Conservation (phyloP, 768 basidiomycete genomes). For the Podaxis sp. region DNA sequence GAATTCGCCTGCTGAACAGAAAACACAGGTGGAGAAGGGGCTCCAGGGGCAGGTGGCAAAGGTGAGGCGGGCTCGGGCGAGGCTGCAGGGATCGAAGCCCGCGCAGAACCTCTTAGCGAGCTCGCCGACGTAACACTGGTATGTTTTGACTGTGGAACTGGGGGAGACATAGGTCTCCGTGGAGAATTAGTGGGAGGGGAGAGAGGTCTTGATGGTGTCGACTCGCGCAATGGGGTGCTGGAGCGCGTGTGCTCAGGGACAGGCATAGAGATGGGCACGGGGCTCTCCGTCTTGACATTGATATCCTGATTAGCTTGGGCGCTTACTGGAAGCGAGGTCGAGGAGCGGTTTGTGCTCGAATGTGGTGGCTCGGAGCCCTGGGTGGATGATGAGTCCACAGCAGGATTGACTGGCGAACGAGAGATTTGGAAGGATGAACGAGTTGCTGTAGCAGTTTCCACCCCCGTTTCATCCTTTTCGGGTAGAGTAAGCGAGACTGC, state of each 20-base stretch:
- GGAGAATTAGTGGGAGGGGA: background rate
- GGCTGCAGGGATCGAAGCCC: background rate
- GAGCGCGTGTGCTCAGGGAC: background rate
- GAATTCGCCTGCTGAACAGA: background rate
- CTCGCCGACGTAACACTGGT: constrained; percentile 33
- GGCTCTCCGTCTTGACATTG: background rate
- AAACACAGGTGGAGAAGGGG: background rate
- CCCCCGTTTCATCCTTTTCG: constrained; percentile 29
- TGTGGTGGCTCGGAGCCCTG: background rate
- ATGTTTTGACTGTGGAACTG: constrained; percentile 38
- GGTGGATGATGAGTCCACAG: background rate
- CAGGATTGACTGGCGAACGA: background rate
- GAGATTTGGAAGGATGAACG: constrained; percentile 2
- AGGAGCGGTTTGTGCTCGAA: background rate
- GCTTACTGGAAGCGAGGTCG: background rate
- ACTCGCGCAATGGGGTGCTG: background rate
- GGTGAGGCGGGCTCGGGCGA: background rate
- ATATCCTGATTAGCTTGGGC: background rate
- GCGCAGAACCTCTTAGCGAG: background rate
- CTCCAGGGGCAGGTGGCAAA: background rate
- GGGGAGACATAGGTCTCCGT: constrained; percentile 18
- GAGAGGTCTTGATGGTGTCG: background rate
- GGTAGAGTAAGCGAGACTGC: constrained; percentile 26
- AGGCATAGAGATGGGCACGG: background rate
- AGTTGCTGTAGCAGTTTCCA: constrained; percentile 36